These are phyloP conservation scores for Amanita thiersii DNA, from an alignment of 768 basidiomycete species.

Conservation along the genomic window DNA sequence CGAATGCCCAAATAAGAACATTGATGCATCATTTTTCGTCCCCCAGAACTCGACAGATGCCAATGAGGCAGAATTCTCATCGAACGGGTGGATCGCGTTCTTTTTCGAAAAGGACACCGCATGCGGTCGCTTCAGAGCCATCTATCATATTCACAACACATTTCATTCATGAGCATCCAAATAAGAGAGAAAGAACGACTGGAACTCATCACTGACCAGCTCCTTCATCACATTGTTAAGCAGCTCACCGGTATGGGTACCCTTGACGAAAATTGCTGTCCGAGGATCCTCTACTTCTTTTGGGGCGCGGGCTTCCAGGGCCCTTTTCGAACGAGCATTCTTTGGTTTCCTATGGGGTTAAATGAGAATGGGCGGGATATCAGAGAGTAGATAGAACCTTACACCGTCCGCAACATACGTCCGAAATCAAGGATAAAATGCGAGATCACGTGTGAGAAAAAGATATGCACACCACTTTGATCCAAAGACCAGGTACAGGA, in stretches of 20 bases:
- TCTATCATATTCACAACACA: constrained; percentile 37
- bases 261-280: constrained; percentile 84
- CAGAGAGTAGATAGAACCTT: constrained; percentile 5
- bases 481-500: too few species aligned
- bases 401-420: constrained; percentile 18
- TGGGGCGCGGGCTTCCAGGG: constrained; percentile 74
- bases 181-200: too few species aligned
- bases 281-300: constrained; percentile 87
- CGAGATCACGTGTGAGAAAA: background rate
- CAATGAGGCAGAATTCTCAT: constrained; percentile 44
- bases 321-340: constrained; percentile 93
- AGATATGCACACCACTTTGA: too few species aligned
- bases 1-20: constrained; percentile 87
- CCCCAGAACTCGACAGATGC: constrained; percentile 88
- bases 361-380: background rate
- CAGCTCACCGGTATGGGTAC: constrained; percentile 77
- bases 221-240: constrained; percentile 83
- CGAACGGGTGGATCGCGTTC: constrained; percentile 87
- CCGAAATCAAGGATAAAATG: background rate
- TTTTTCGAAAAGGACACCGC: constrained; percentile 93
- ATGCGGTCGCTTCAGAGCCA: constrained; percentile 88
- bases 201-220: constrained; percentile 46
- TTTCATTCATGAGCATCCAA: too few species aligned
- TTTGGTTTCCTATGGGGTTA: constrained; percentile 65
- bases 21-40: constrained; percentile 85